Evolutionary conservation across 2,329 filamentous ascomycete species (phyloP).

Genomic region (Phyllosticta citribraziliensis): DNA sequence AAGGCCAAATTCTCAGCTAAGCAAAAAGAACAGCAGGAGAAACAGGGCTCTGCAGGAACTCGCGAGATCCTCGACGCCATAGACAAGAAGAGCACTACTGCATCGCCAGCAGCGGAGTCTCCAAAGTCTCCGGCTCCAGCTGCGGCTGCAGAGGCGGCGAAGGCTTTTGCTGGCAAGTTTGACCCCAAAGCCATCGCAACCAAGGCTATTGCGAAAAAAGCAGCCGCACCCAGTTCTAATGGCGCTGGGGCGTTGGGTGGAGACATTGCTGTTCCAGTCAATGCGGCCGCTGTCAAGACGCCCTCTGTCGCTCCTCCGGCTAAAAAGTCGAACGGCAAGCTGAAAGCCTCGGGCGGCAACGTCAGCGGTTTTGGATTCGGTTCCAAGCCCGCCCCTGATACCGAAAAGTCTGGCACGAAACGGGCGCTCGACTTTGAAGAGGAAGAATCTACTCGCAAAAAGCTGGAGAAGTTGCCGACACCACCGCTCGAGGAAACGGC

Average conservation of each 20-base stretch:
- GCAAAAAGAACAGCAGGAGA: slow-evolving; percentile 49
- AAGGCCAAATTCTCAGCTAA: slow-evolving; percentile 68
- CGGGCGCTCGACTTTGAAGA: slow-evolving; percentile 78
- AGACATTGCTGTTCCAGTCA: slow-evolving; percentile 34
- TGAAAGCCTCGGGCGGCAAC: slow-evolving; percentile 57
- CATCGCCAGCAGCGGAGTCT: not conserved
- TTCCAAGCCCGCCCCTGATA: slow-evolving; percentile 54
- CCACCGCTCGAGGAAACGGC: slow-evolving; percentile 27
- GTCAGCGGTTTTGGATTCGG: slow-evolving; percentile 76
- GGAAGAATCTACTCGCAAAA: slow-evolving; percentile 76
- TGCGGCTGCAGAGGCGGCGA: slow-evolving; percentile 20
- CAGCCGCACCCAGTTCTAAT: slow-evolving; percentile 49
- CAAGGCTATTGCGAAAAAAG: slow-evolving; percentile 36
- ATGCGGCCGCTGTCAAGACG: not conserved
- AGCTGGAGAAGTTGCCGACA: slow-evolving; percentile 81
- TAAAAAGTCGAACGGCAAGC: slow-evolving; percentile 31
- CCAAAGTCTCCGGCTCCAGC: slow-evolving; percentile 22
- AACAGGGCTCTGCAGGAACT: slow-evolving; percentile 44
- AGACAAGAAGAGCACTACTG: slow-evolving; percentile 52
- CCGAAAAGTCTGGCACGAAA: slow-evolving; percentile 57
- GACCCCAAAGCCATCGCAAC: slow-evolving; percentile 80
- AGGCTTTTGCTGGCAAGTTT: slow-evolving; percentile 67
- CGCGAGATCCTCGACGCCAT: slow-evolving; percentile 59
- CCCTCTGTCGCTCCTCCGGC: not conserved
- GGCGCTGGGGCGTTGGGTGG: slow-evolving; percentile 46